These are phyloP conservation scores for Lepidium campestre DNA, from an alignment of 441 rosid species.

Conservation along the genomic window DNA sequence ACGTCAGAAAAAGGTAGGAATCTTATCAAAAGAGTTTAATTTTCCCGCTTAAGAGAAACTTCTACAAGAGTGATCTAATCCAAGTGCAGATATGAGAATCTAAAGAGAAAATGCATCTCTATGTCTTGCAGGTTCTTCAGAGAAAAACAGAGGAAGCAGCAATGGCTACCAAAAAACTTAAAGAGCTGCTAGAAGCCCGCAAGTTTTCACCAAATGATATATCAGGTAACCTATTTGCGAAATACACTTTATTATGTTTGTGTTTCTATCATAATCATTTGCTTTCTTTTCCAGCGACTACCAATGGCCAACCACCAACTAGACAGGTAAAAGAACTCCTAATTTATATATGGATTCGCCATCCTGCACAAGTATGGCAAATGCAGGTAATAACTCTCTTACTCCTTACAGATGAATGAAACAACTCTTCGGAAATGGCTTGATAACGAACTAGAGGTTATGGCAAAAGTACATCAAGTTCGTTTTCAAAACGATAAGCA, in stretches of 20 bases:
- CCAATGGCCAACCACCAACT: constrained; percentile 45
- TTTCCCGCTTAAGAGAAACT: neutral
- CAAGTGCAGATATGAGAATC: neutral
- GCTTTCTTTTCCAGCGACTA: constrained; percentile 28
- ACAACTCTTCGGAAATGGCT: constrained; percentile 64
- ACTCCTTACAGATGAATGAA: constrained; percentile 51
- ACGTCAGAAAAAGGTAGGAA: constrained; percentile 56
- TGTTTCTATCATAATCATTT: constrained; percentile 20
- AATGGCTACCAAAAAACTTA: constrained; percentile 91
- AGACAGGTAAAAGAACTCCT: constrained; percentile 48
- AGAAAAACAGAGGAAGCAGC: constrained; percentile 98
- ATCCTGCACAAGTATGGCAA: neutral
- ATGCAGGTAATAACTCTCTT: too few relatives aligned
- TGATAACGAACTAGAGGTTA: constrained; percentile 91
- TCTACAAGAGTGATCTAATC: neutral
- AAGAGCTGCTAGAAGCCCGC: constrained; percentile 92
- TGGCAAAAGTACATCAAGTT: constrained; percentile 74
- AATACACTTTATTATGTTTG: neutral
- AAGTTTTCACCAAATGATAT: constrained; percentile 71
- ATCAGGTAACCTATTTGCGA: constrained; percentile 13
- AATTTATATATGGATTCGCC: neutral
- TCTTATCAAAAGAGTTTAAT: neutral
- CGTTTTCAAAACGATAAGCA: constrained; percentile 55
- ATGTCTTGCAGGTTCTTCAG: constrained; percentile 61
- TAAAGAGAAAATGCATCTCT: constrained; percentile 4